A percentile compares a stretch with the other conserved stretches of the same genome.
phyloP scores from a whole-genome alignment of 2,329 filamentous ascomycete species.

The Ophiostoma sp. region DNA sequence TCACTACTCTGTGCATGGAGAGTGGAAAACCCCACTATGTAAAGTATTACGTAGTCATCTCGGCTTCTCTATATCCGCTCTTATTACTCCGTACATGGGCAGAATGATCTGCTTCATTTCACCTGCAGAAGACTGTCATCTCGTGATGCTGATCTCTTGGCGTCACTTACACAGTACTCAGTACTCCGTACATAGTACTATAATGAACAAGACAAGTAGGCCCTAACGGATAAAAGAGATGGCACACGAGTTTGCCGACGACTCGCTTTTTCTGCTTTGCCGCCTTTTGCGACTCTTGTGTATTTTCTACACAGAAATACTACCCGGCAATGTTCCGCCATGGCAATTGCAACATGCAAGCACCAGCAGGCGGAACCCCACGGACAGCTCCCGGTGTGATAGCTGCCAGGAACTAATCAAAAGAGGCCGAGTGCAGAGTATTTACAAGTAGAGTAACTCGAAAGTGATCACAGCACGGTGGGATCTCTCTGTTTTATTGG shows the following conservation, averaged over 20 bases:
- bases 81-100: background rate
- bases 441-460: background rate
- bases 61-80: background rate
- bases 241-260: background rate
- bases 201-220: no score
- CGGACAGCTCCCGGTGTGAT: conserved; percentile 4
- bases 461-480: conserved; percentile 5
- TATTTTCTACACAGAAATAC: no score
- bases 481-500: background rate
- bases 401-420: background rate
- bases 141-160: background rate
- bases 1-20: background rate
- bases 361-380: background rate
- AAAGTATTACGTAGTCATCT: background rate
- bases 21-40: background rate
- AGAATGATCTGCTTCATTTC: background rate
- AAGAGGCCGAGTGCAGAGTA: no score
- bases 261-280: background rate
- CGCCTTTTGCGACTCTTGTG: background rate
- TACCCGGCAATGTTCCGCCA: background rate
- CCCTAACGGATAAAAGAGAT: background rate
- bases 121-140: background rate
- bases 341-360: background rate
- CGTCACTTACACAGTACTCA: background rate
- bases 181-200: no score